A percentile compares a stretch with the other conserved stretches of the same genome.
Evolutionary conservation across 2,329 filamentous ascomycete species (phyloP).

Genomic region (Chlorencoelia australis): DNA sequence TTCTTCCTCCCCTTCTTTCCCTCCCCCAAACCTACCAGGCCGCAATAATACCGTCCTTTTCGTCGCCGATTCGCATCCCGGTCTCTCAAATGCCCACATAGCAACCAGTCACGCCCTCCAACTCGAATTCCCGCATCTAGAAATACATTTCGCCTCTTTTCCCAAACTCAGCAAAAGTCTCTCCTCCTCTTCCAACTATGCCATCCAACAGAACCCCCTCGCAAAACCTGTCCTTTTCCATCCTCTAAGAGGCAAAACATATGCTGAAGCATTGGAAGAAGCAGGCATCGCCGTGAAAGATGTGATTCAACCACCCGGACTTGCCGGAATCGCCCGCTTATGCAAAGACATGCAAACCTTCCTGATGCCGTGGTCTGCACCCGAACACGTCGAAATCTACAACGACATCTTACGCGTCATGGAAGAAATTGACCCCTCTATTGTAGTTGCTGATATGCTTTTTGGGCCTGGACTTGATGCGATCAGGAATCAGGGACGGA

Average conservation of each 20-base stretch:
- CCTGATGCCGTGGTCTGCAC: conserved; percentile 26
- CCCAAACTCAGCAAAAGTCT: conserved; percentile 26
- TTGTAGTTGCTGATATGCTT: conserved; percentile 33
- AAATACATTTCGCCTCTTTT: conserved; percentile 35
- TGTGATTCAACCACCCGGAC: not conserved
- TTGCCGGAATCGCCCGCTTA: conserved; percentile 10
- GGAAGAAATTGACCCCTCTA: conserved; percentile 28
- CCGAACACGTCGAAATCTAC: conserved; percentile 32
- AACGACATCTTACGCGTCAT: conserved; percentile 29
- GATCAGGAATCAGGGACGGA: conserved; percentile 29
- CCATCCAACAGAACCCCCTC: not conserved
- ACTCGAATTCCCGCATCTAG: conserved; percentile 23
- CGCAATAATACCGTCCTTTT: conserved; percentile 28
- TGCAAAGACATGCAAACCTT: conserved; percentile 15
- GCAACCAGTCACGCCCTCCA: conserved; percentile 32
- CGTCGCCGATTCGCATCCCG: conserved; percentile 34
- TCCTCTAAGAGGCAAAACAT: not conserved
- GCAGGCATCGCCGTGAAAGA: not conserved
- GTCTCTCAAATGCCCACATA: conserved; percentile 35
- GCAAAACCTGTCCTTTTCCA: conserved; percentile 1
- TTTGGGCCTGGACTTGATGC: conserved; percentile 34
- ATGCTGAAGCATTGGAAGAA: not conserved
- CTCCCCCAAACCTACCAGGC: no score
- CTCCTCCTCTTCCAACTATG: conserved; percentile 8
- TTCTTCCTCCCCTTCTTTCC: no score